Percentiles rank a stretch among this genome's conserved stretches.
Conservation (phyloP, 768 basidiomycete species). For the Steccherinum ochraceum region DNA sequence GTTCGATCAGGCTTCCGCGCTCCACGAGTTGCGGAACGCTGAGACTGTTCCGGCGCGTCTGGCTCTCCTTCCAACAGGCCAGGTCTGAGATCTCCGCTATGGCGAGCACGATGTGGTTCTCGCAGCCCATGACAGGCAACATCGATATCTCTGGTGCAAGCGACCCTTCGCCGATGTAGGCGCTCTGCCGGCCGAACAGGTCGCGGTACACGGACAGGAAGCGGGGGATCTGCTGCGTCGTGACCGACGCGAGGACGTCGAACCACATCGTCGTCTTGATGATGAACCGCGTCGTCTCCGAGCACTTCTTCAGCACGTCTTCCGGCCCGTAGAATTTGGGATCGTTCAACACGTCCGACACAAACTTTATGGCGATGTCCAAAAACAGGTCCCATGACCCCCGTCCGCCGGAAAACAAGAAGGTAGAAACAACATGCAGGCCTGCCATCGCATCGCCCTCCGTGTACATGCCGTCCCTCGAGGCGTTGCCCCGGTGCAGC, state of each 20-base stretch:
- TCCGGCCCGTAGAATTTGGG: slow-evolving; percentile 31
- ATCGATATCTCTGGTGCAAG: slow-evolving; percentile 45
- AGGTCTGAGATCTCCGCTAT: slow-evolving; percentile 68
- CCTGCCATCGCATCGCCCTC: slow-evolving; percentile 77
- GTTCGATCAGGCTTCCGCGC: slow-evolving; percentile 47
- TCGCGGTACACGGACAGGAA: slow-evolving; percentile 50
- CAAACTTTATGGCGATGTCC: slow-evolving; percentile 51
- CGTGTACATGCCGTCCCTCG: slow-evolving; percentile 23
- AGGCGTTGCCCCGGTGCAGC: neutral
- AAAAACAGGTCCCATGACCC: slow-evolving; percentile 70
- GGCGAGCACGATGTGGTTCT: slow-evolving; percentile 72
- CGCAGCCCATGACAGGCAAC: slow-evolving; percentile 82
- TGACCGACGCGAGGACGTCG: slow-evolving; percentile 74
- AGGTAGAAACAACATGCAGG: slow-evolving; percentile 66
- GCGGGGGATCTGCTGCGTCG: slow-evolving; percentile 51
- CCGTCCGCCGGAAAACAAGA: slow-evolving; percentile 71
- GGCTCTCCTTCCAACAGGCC: slow-evolving; percentile 54
- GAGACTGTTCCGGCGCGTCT: slow-evolving; percentile 36
- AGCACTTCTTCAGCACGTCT: slow-evolving; percentile 38
- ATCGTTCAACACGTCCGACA: slow-evolving; percentile 38
- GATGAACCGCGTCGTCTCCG: slow-evolving; percentile 58
- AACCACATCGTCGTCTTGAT: slow-evolving; percentile 86
- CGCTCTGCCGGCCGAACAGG: slow-evolving; percentile 45
- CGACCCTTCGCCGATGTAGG: slow-evolving; percentile 29
- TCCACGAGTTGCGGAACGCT: slow-evolving; percentile 56